Conservation (phyloP, 768 basidiomycete species). For the Gyrodon lividus region DNA sequence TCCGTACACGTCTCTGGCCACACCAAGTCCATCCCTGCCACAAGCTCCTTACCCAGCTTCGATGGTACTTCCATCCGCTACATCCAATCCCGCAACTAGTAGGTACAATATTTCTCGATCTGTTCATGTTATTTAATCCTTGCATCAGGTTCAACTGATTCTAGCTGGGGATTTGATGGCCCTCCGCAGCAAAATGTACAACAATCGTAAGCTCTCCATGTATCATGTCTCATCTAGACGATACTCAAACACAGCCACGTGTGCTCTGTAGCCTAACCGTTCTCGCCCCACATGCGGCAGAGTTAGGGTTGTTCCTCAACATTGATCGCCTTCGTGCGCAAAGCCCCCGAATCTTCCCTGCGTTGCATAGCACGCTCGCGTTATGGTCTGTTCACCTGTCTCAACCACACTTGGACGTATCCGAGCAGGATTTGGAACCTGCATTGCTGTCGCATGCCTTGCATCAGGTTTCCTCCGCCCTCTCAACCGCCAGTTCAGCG, state of each 20-base stretch:
- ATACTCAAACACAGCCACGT: not conserved
- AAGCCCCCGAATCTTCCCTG: conserved; percentile 43
- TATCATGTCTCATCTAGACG: not conserved
- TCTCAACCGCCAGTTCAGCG: conserved; percentile 38
- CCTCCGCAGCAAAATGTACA: conserved; percentile 34
- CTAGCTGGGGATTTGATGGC: conserved; percentile 20
- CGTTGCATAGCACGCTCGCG: conserved; percentile 48
- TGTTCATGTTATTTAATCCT: not conserved
- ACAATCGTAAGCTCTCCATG: conserved; percentile 29
- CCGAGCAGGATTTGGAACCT: conserved; percentile 38
- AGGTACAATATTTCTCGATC: not conserved
- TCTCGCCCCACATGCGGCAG: conserved; percentile 55
- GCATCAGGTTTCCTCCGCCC: conserved; percentile 42
- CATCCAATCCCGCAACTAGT: conserved; percentile 6
- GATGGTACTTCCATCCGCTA: not conserved
- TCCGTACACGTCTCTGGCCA: conserved; percentile 39
- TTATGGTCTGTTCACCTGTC: conserved; percentile 57
- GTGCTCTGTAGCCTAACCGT: conserved; percentile 16
- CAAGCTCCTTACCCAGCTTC: not conserved
- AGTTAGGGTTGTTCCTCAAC: conserved; percentile 70
- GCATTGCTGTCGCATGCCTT: conserved; percentile 49
- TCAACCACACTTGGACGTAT: conserved; percentile 11
- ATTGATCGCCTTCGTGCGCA: conserved; percentile 43
- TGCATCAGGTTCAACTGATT: not conserved
- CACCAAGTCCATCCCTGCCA: not conserved